Evolutionary conservation across 2,329 filamentous ascomycete species (phyloP), one percentile per base, ranked within the genome.

Genomic region (Helotiales sp.): DNA sequence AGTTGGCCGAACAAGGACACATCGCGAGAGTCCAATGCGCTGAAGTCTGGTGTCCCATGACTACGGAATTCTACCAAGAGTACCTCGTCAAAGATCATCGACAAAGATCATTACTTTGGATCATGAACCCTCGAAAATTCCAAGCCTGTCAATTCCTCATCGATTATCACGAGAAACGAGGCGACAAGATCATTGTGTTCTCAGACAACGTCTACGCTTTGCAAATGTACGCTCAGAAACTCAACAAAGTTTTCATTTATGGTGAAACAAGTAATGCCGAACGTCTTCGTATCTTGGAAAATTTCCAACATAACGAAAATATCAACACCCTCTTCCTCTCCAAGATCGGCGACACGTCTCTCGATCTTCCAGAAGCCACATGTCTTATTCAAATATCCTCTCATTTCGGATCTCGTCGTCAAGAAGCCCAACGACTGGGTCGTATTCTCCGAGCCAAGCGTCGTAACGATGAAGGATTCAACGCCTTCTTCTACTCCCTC

Each of bases 41-140:
- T 13, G 95, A 99, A 74, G 95, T 99, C 6, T 99, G 95, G 95
- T 99, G 95, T 70, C 92, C 93, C 2, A 99, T 99, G 95, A 96
- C 95, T 0, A 95, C 93, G 0, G 95, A 99, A 67, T 99, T 99
- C 72, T 98, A 97, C 73, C 88, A 91, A 17, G 91, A 98, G 72
- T 99, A 98, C 75, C 83, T 98, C 59, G 80, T 84, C 54, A 84
- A 85, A 61, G 86, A 85, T 12, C 85, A 84, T 15, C 80, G 86
- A 60, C 89, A 89, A 71, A 80, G 83, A 31, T 81, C 82, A 8
- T 73, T 91, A 6, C 83, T 98, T 2, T 97, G 95, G 68, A 96
- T 96, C 64, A 98, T 99, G 93, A 99, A 99, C 69, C 95, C 95
- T 1, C 83, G 88, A 65, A 99, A 99, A 74, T 96, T 97, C 72